A percentile compares a stretch with the other conserved stretches of the same genome.
These are phyloP conservation scores for Komagataella pseudopastoris DNA, from an alignment of 805 yeast species.

Conservation along the genomic window DNA sequence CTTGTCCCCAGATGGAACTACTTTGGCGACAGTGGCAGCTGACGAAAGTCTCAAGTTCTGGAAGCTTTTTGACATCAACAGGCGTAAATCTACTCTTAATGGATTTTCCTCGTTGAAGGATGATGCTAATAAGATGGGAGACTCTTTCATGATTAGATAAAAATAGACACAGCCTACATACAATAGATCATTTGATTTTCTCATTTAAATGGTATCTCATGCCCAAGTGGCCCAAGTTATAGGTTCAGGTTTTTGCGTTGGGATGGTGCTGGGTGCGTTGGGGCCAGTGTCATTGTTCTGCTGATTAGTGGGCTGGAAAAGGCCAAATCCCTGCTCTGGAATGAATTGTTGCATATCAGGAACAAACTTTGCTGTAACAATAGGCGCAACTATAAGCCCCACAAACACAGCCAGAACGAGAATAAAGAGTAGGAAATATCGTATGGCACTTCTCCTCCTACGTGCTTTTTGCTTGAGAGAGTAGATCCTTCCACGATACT, in stretches of 20 bases:
- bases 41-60: constrained; percentile 95
- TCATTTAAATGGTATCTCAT: constrained; percentile 51
- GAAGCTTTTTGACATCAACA: constrained; percentile 57
- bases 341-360: constrained; percentile 8
- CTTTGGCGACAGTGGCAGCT: constrained; percentile 89
- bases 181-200: constrained; percentile 74
- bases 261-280: constrained; percentile 32
- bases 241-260: constrained; percentile 5
- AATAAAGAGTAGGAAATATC: constrained; percentile 33
- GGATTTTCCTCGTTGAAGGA: background rate
- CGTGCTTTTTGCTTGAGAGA: constrained; percentile 22
- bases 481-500: constrained; percentile 24
- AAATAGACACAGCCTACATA: constrained; percentile 13
- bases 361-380: constrained; percentile 36
- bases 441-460: constrained; percentile 26
- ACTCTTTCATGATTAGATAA: background rate
- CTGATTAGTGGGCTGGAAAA: constrained; percentile 48
- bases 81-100: background rate
- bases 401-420: constrained; percentile 19
- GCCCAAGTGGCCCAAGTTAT: background rate
- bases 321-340: constrained; percentile 15
- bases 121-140: background rate
- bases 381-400: constrained; percentile 20
- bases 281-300: constrained; percentile 56
- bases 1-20: constrained; percentile 80